Conservation (phyloP, 352 stramenopile genomes). For the Globisporangium paddicum region DNA sequence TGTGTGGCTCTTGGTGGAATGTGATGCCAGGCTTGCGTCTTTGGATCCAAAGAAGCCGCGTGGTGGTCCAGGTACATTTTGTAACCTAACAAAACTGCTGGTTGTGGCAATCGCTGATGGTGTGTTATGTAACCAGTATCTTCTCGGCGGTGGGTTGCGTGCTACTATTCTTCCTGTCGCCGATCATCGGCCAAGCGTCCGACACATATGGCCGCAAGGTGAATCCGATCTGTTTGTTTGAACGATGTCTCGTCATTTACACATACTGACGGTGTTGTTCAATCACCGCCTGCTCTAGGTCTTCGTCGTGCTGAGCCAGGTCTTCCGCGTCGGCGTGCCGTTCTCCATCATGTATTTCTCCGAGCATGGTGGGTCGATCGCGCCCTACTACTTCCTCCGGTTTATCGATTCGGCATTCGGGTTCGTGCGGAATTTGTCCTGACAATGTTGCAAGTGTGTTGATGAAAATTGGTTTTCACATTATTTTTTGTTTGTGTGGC, state of each 20-base stretch:
- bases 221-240: background rate
- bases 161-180: constrained; percentile 61
- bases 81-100: background rate
- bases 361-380: constrained; percentile 45
- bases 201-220: constrained; percentile 80
- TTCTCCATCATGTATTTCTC: constrained; percentile 74
- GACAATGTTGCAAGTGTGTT: too few species aligned
- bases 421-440: constrained; percentile 13
- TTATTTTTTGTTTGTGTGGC: background rate
- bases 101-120: background rate
- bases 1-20: background rate
- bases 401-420: constrained; percentile 54
- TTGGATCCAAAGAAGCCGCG: constrained; percentile 60
- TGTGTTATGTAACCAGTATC: constrained; percentile 23
- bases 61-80: constrained; percentile 57
- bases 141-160: constrained; percentile 59
- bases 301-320: constrained; percentile 66
- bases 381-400: constrained; percentile 51
- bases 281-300: constrained; percentile 19
- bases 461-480: background rate
- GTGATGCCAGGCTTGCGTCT: constrained; percentile 36
- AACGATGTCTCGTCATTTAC: background rate
- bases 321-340: constrained; percentile 49
- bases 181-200: constrained; percentile 67
- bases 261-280: background rate